These are phyloP conservation scores for Saccharomycopsis fodiens DNA, from an alignment of 805 yeast genomes.

Conservation along the genomic window DNA sequence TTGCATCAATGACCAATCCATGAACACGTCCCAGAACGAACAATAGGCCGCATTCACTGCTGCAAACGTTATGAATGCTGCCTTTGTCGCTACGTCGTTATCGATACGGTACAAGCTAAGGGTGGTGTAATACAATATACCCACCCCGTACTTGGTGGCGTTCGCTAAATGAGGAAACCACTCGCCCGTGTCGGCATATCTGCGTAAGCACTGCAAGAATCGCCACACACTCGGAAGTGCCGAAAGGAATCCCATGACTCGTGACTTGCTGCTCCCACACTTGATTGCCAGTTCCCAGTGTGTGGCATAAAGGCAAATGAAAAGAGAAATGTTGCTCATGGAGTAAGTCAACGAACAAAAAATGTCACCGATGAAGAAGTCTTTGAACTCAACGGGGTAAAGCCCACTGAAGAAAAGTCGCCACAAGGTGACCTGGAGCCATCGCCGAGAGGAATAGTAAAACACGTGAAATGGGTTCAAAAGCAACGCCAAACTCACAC, in stretches of 20 bases:
- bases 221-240: slow-evolving; percentile 88
- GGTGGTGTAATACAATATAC: slow-evolving; percentile 60
- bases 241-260: slow-evolving; percentile 73
- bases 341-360: slow-evolving; percentile 85
- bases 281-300: slow-evolving; percentile 39
- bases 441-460: slow-evolving; percentile 58
- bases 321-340: slow-evolving; percentile 75
- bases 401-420: slow-evolving; percentile 75
- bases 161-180: slow-evolving; percentile 96
- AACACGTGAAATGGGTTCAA: slow-evolving; percentile 55
- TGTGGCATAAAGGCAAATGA: slow-evolving; percentile 72
- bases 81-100: slow-evolving; percentile 35
- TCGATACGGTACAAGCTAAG: slow-evolving; percentile 75
- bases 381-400: slow-evolving; percentile 92
- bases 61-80: slow-evolving; percentile 67
- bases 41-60: slow-evolving; percentile 62
- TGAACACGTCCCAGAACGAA: slow-evolving; percentile 79
- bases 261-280: slow-evolving; percentile 77
- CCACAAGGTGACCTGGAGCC: slow-evolving; percentile 68
- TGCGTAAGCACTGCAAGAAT: slow-evolving; percentile 80
- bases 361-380: slow-evolving; percentile 89
- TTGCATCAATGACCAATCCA: slow-evolving; percentile 94
- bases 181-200: slow-evolving; percentile 88
- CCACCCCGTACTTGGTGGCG: slow-evolving; percentile 64
- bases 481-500: slow-evolving; percentile 38